Percentiles rank a stretch among this genome's conserved stretches.
Conservation (phyloP, 805 yeast species). For the Yamadazyma insecticola region DNA sequence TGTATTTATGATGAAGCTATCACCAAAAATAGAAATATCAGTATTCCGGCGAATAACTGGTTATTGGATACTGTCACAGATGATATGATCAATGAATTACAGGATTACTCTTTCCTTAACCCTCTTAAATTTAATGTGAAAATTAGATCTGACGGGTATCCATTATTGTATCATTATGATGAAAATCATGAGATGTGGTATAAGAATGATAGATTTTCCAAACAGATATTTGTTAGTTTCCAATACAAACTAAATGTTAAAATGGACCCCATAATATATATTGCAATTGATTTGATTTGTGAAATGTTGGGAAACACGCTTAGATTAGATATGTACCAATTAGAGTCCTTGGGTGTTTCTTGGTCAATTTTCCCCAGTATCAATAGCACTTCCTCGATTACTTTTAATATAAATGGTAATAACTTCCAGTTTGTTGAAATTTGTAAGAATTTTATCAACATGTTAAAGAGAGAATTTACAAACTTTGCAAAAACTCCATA, state of each 20-base stretch:
- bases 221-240: too few relatives aligned
- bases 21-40: conserved; percentile 19
- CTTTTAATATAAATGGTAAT: conserved; percentile 54
- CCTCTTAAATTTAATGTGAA: conserved; percentile 13
- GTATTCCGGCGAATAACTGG: conserved; percentile 4
- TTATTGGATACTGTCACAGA: conserved; percentile 1
- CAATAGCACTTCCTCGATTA: conserved; percentile 50
- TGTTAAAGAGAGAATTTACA: conserved; percentile 18
- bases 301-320: conserved; percentile 43
- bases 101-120: conserved; percentile 1
- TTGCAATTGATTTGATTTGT: conserved; percentile 50
- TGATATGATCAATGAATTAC: background rate
- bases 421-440: conserved; percentile 32
- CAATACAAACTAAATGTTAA: conserved; percentile 24
- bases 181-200: conserved; percentile 49
- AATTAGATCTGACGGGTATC: conserved; percentile 19
- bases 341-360: conserved; percentile 49
- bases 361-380: conserved; percentile 55
- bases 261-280: conserved; percentile 34
- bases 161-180: conserved; percentile 32
- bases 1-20: background rate
- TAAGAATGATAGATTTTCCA: conserved; percentile 40
- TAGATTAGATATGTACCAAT: conserved; percentile 43
- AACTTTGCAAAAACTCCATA: conserved; percentile 14
- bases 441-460: conserved; percentile 26